A percentile compares a stretch with the other conserved stretches of the same genome.
Conservation (phyloP, 2,329 filamentous ascomycete genomes). For the Fonsecaea nubica region DNA sequence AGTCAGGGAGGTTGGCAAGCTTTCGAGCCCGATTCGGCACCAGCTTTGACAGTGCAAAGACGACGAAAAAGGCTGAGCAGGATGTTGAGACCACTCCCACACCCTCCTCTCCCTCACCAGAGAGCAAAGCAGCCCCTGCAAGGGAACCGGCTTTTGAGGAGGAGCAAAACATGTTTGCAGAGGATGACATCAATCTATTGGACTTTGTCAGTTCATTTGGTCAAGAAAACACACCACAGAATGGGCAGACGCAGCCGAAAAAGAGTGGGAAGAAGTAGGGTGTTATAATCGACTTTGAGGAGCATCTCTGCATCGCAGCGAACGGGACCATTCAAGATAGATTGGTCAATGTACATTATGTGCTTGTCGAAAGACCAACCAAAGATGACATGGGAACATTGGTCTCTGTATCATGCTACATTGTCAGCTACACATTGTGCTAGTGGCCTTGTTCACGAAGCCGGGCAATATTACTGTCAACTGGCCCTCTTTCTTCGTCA, state of each 20-base stretch:
- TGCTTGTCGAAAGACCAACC: not conserved
- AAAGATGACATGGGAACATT: not conserved
- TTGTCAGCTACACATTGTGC: not conserved
- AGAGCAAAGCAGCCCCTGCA: slow-evolving; percentile 50
- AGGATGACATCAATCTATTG: slow-evolving; percentile 62
- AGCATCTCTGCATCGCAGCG: not conserved
- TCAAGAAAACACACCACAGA: slow-evolving; percentile 43
- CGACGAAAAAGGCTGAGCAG: slow-evolving; percentile 38
- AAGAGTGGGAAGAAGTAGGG: slow-evolving; percentile 36
- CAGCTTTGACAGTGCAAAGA: slow-evolving; percentile 71
- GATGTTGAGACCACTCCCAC: slow-evolving; percentile 39
- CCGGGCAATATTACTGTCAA: not conserved
- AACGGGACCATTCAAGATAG: not conserved
- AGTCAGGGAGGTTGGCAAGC: slow-evolving; percentile 84
- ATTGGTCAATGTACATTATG: not conserved
- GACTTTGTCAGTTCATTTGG: slow-evolving; percentile 63
- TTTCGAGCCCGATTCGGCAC: slow-evolving; percentile 86
- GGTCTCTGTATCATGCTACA: not conserved
- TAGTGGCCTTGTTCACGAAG: not conserved
- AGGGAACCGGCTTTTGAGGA: slow-evolving; percentile 46
- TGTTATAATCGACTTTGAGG: not conserved
- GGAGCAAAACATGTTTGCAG: slow-evolving; percentile 56
- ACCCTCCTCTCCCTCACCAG: slow-evolving; percentile 7
- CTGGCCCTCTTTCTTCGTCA: not conserved
- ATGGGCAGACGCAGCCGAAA: slow-evolving; percentile 44